Evolutionary conservation across 345 rosid species (phyloP), one percentile per base, ranked within the genome.

Genomic region (Sonneratia caseolaris): DNA sequence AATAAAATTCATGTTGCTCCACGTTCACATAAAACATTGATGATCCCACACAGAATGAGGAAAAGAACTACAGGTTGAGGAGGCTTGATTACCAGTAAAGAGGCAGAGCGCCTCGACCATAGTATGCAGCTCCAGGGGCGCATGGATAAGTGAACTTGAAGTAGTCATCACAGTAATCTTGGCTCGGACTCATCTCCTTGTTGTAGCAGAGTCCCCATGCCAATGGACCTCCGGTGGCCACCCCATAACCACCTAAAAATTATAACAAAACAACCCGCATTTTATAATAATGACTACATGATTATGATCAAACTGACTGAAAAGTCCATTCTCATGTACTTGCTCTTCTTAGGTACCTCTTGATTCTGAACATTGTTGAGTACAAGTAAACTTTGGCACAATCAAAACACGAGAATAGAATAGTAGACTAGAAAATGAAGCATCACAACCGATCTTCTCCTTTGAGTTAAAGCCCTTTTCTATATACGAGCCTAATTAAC

Each of bases 131-230:
- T 9, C 90, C 93, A 13, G 92, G 88, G n/a, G 85, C 73, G 79
- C 97, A 92, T 15, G 98, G 98, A 73, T 90, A 86, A 1, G 85
- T 83, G 64, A 79, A 75, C 75, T 90, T 89, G 68, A 76, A 86
- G 79, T 84, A 83, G 10, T 93, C 98, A 67, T 90, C 93, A 42
- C 97, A 93, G 70, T 89, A 93, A 4, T 66, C 4, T 59, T 86
- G 51, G 81, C 82, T 84, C 13, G 97, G 98, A 68, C 97, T 93
- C 98, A 93, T 82, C 72, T 89, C 97, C 82, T 89, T 90, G 82
- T 89, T 86, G 85, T 87, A 89, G 81, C 98, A 91, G 14, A 93
- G 78, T 15, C 98, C 98, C 97, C 98, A 90, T 7, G 92, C 93
- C 78, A 87, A 36, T 66, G 98, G 98, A 38, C 98, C 96, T 0